Evolutionary conservation across 2,329 filamentous ascomycete species (phyloP), one percentile per base, ranked within the genome.

Genomic region (Ampelomyces quisqualis): DNA sequence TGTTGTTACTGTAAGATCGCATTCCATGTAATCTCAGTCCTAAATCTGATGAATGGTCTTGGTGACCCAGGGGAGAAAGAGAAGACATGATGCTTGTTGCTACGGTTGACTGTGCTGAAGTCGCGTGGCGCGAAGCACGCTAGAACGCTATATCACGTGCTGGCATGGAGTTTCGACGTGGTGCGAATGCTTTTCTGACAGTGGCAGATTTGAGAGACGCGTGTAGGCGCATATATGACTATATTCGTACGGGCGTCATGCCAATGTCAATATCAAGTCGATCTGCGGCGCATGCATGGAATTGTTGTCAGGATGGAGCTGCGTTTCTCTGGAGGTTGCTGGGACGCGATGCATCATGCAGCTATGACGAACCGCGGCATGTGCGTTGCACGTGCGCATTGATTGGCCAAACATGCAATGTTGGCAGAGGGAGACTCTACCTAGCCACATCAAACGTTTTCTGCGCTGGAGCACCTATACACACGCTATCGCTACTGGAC

Each of bases 351-450:
- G 38, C 31, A n/a, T n/a, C n/a, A 34, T 30, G 34, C 24, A 23
- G 29, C 43, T 24, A 41, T 45, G 43, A 46, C 39, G 44, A 23
- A 29, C 14, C 13, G 14, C 18, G 38, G 27, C 38, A 46, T 15
- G 43, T 40, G 34, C 15, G 29, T 26, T 19, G 45, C 50, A 53
- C 50, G 50, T 53, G 50, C 50, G 21, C 45, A 10, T 18, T 43
- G 42, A 53, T 53, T 50, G 50, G 50, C 37, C 38, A 21, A 38
- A 33, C 40, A 47, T n/a, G n/a, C n/a, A n/a, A n/a, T n/a, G n/a
- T 43, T 40, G 43, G 45, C 35, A 34, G 32, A 31, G 29, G 24
- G 21, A 42, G 40, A n/a, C 43, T 46, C 43, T 29, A 29, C 21
- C 38, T 19, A 22, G 18, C 29, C 18, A 14, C 33, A 20, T n/a